Evolutionary conservation across 495 filamentous ascomycete genomes (phyloP), one percentile per base, ranked within the genome.

Genomic region (Xylaria acuta): DNA sequence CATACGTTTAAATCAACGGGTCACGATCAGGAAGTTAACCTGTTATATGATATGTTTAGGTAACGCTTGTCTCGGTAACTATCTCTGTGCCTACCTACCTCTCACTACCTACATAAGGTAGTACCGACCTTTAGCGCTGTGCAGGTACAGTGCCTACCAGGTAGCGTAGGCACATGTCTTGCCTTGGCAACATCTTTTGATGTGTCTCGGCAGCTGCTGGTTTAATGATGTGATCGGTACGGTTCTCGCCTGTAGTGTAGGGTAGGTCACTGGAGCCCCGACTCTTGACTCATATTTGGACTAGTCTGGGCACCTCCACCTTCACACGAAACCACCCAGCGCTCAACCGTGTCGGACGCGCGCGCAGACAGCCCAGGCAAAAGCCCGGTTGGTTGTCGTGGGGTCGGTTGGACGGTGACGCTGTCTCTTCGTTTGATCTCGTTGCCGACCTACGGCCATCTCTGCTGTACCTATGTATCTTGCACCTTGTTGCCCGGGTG

Each of bases 381-480:
- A 36, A 36, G 30, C 22, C 54, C 54, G 25, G 27, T 11, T n/a
- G 32, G 32, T 20, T 32, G 58, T 38, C 58, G 58, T 38, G 58
- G 58, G 58, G 58, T 60, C 38, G 58, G 53, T 56, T 56, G 53
- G 25, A 56, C 27, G 53, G 53, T 32, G 14, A 30, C 27, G 14
- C 27, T 11, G n/a, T 51, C 53, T 56, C 27, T 32, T 56, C 27
- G 25, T 32, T 56, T 56, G 53, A 30, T 32, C 53, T 56, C 27
- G 27, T 56, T 32, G 53, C 53, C 53, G 53, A 16, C 25, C 53
- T 32, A 18, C 22, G 27, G 25, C 27, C 27, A 56, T 32, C 20
- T 60, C 58, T 59, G 30, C 32, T 36, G 56, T 59, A 36, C 56
- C 56, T 38, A 38, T 60, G 58, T 60, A 38, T 38, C 18, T 36